Evolutionary conservation across 2,329 filamentous ascomycete species (phyloP).

Genomic region (Stachybotrys echinatus): DNA sequence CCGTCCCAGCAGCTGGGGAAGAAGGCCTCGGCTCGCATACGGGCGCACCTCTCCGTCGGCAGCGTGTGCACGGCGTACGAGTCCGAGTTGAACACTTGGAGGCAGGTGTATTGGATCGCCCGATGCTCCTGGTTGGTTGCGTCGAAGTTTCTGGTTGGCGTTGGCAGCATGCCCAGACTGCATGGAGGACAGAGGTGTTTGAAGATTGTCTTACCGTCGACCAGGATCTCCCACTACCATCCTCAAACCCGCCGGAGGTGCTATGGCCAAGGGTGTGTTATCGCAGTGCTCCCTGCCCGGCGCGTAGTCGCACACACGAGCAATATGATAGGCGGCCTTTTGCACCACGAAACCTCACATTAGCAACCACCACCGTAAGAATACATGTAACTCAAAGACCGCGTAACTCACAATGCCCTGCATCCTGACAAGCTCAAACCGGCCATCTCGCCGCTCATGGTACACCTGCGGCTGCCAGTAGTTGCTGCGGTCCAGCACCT

Average conservation of each 20-base stretch:
- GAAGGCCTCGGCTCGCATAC: constrained; percentile 47
- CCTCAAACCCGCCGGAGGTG: not conserved
- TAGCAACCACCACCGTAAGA: too few species aligned
- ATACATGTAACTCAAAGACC: not conserved
- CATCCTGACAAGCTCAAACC: constrained; percentile 37
- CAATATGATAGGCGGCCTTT: constrained; percentile 20
- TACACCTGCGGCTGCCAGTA: constrained; percentile 63
- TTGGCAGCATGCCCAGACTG: too few species aligned
- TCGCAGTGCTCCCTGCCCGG: constrained; percentile 16
- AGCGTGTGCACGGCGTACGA: not conserved
- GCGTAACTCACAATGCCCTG: constrained; percentile 19
- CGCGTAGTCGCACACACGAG: constrained; percentile 19
- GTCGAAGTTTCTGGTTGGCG: constrained; percentile 30
- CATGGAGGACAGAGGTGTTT: too few species aligned
- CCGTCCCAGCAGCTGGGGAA: constrained; percentile 63
- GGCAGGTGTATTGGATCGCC: constrained; percentile 52
- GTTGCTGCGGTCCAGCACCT: constrained; percentile 56
- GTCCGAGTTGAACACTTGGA: constrained; percentile 22
- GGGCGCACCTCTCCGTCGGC: constrained; percentile 32
- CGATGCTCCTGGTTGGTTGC: constrained; percentile 36
- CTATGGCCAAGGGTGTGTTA: not conserved
- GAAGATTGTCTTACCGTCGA: not conserved
- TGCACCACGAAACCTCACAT: too few species aligned
- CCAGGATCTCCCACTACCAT: not conserved
- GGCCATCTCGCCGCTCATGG: constrained; percentile 47